Conservation (phyloP, 306 rosid species). For the Glycine latifolia region DNA sequence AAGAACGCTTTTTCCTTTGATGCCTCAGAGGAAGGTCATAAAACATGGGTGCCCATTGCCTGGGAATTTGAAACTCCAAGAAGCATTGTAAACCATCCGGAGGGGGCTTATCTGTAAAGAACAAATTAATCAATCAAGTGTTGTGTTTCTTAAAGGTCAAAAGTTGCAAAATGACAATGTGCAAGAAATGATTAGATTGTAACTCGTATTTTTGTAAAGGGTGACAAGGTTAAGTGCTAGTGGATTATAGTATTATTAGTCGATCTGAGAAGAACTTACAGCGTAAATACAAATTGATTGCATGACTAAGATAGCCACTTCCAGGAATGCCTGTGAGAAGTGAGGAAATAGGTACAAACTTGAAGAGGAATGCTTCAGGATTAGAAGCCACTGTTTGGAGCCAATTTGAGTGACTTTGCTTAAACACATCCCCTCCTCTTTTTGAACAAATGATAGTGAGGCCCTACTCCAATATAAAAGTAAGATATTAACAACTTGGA, state of each 20-base stretch:
- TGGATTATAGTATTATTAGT: constrained; percentile 7
- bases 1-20: constrained; percentile 59
- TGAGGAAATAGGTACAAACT: constrained; percentile 87
- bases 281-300: constrained; percentile 86
- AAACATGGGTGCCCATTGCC: constrained; percentile 94
- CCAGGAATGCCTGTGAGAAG: constrained; percentile 86
- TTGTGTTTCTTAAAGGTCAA: background rate
- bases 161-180: no score
- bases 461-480: constrained; percentile 63
- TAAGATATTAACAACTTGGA: constrained; percentile 8
- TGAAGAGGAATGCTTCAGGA: constrained; percentile 84
- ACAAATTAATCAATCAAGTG: constrained; percentile 2
- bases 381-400: constrained; percentile 84
- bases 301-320: constrained; percentile 90
- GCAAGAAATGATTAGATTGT: constrained; percentile 9
- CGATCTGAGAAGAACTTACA: constrained; percentile 57
- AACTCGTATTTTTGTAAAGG: constrained; percentile 24
- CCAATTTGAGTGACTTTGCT: constrained; percentile 84
- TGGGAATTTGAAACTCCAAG: constrained; percentile 91
- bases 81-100: constrained; percentile 74
- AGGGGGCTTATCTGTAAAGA: constrained; percentile 74
- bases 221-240: background rate
- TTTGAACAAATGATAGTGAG: constrained; percentile 76
- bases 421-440: constrained; percentile 81
- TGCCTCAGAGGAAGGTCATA: constrained; percentile 85